Evolutionary conservation across 148 eudicot species (phyloP), one percentile per base, ranked within the genome.

Genomic region (Tetragonia tetragonoides): DNA sequence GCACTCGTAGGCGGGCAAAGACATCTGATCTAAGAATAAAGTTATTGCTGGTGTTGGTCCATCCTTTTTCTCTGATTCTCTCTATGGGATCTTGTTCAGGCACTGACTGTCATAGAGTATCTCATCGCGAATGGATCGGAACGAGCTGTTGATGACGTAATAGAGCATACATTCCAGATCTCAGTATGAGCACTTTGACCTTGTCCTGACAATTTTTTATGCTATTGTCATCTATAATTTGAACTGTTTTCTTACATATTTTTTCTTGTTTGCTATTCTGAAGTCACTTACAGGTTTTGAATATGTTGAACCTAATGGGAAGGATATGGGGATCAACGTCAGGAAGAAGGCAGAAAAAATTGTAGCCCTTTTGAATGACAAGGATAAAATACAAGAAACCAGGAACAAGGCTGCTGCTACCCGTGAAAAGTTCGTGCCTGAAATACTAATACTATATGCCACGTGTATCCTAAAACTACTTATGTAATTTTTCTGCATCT

Each of bases 61-160:
- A 12, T 42, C 59, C 37, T 66, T 51, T 57, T 28, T 28, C 34
- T 28, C 34, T 28, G 34, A 79, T 66, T 83, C n/a, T 57, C 10
- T 75, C 49, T 66, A 70, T 70, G 70, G 61, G 24, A 41, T 77
- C 34, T 80, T 69, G 46, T 24, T 73, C 79, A 93, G 98, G 82
- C 98, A 82, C 87, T 94, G 82, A 82, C 98, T 80, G 98, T 94
- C 73, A 91, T 95, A 79, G 99, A 93, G 89, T 93, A 95, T 87
- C 90, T 95, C 90, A 90, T 93, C 75, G 89, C 89, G 38, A 88
- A 95, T 88, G 99, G 99, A 84, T 88, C 99, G 79, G 99, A 95
- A 70, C 97, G 97, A 77, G 93, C 99, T 63, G 95, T 95, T 80
- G 99, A 95, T 87, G 99, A 95, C 85, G 93, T 95, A 65, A 83